Evolutionary conservation across 2,329 filamentous ascomycete genomes (phyloP).

Genomic region (Helotiales sp.): DNA sequence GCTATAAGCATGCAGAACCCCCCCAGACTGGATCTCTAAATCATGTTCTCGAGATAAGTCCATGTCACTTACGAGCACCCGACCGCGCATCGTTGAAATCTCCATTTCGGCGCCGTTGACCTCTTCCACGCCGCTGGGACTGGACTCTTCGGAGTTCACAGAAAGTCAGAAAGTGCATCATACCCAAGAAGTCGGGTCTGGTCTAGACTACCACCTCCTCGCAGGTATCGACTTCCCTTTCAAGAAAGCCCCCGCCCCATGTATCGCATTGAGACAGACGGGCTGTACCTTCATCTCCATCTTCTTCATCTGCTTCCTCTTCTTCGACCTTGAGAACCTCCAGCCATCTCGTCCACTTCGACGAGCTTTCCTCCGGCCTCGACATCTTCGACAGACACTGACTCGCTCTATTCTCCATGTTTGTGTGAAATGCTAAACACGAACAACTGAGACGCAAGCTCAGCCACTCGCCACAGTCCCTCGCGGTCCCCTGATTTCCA

Average conservation of each 20-base stretch:
- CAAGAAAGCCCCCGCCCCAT: background rate
- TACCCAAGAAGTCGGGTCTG: background rate
- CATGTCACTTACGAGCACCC: too few species aligned
- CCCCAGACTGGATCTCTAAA: too few species aligned
- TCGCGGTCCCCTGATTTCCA: background rate
- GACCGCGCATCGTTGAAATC: too few species aligned
- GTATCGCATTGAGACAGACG: background rate
- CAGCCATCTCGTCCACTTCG: background rate
- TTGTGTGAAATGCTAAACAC: conserved; percentile 21
- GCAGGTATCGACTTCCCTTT: background rate
- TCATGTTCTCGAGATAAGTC: too few species aligned
- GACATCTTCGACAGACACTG: conserved; percentile 2
- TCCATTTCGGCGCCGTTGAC: too few species aligned
- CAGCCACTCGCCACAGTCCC: conserved; percentile 7
- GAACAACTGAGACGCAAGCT: conserved; percentile 15
- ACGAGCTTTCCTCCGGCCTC: too few species aligned
- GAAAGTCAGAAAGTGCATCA: background rate
- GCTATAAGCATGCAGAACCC: too few species aligned
- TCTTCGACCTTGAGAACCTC: background rate
- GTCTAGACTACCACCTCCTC: too few species aligned
- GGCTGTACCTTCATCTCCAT: background rate
- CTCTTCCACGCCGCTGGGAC: too few species aligned
- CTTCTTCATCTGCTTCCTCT: background rate
- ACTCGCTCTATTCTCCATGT: conserved; percentile 9
- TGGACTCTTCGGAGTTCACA: too few species aligned